Conservation (phyloP, 345 rosid species). For the Salix caprea region DNA sequence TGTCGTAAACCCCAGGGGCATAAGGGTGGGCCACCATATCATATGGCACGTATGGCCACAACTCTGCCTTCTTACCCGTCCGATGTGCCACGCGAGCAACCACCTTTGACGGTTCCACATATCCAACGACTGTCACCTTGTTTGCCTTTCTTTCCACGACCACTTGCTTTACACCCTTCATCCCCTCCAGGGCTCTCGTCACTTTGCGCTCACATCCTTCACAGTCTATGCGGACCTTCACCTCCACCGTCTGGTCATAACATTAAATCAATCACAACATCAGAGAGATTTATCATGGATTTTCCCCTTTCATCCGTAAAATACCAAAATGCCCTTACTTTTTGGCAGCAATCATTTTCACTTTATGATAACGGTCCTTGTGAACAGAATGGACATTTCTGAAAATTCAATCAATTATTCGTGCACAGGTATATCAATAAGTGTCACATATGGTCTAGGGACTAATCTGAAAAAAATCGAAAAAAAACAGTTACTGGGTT, state of each 20-base stretch:
- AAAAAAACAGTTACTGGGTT: too few relatives aligned
- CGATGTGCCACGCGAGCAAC: constrained; percentile 72
- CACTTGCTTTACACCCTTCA: constrained; percentile 80
- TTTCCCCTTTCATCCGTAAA: not conserved
- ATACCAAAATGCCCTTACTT: not conserved
- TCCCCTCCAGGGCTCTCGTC: constrained; percentile 70
- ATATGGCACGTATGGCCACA: constrained; percentile 92
- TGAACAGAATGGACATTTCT: not conserved
- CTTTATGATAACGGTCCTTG: not conserved
- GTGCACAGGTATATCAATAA: not conserved
- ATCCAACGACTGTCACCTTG: constrained; percentile 84
- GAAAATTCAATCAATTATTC: not conserved
- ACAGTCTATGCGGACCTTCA: constrained; percentile 83
- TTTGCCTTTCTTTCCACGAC: constrained; percentile 71
- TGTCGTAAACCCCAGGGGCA: constrained; percentile 83
- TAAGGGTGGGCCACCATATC: constrained; percentile 88
- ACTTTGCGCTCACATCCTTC: constrained; percentile 97
- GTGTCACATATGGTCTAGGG: too few relatives aligned
- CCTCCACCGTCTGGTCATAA: constrained; percentile 80
- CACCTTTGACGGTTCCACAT: constrained; percentile 69
- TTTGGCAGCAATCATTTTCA: not conserved
- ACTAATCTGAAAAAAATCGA: too few relatives aligned
- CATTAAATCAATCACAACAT: not conserved
- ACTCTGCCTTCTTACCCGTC: constrained; percentile 89
- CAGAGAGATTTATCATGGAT: not conserved